Conservation (phyloP, 352 stramenopile genomes). For the Phytophthora fragariae region DNA sequence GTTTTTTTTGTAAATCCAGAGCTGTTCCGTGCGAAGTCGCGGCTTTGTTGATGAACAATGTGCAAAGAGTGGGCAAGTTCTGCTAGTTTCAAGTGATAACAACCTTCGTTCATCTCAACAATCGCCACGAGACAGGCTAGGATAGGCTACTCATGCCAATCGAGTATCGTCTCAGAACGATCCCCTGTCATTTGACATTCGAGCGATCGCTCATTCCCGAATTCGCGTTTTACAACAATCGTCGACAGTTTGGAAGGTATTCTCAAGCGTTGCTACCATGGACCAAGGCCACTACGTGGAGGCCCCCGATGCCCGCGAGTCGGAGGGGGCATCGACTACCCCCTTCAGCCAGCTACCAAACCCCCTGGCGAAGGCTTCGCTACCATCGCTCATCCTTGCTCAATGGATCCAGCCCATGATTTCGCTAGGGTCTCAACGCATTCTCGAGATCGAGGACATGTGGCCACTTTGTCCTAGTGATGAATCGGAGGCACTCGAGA, state of each 20-base stretch:
- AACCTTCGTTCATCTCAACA: background rate
- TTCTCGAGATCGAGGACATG: constrained; percentile 39
- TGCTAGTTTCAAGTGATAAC: background rate
- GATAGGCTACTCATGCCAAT: background rate
- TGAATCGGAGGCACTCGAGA: constrained; percentile 22
- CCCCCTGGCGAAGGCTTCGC: constrained; percentile 40
- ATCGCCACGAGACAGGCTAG: background rate
- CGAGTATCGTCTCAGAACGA: no score
- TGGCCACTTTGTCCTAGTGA: constrained; percentile 38
- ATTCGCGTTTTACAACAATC: background rate
- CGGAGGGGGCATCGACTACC: background rate
- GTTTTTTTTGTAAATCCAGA: no score
- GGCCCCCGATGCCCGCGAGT: constrained; percentile 2
- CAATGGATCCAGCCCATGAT: constrained; percentile 45
- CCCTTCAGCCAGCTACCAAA: constrained; percentile 34
- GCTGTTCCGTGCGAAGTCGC: no score
- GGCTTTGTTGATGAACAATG: constrained; percentile 5
- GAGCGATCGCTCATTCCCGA: background rate
- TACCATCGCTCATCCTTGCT: constrained; percentile 27
- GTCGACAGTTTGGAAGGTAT: background rate
- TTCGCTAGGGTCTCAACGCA: constrained; percentile 21
- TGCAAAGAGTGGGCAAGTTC: background rate
- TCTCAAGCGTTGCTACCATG: background rate
- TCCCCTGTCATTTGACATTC: background rate
- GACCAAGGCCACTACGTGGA: constrained; percentile 23